Evolutionary conservation across 371 early-diverging fungal genomes (phyloP), one percentile per base, ranked within the genome.

Genomic region (Sporodiniella umbellata): DNA sequence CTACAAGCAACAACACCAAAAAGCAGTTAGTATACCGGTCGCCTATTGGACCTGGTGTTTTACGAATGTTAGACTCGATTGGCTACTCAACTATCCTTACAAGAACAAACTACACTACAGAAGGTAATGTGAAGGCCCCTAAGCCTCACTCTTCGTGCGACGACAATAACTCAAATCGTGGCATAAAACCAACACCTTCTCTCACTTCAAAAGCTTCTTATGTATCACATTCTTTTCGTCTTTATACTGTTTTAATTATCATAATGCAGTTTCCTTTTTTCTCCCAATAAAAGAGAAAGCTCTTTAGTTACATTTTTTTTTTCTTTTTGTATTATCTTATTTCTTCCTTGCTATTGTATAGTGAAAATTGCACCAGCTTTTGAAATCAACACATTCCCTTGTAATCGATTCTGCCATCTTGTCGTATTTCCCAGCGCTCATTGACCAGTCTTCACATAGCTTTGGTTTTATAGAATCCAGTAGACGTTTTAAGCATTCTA

Each of bases 401-500:
- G 62, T 18, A 0, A 64, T 68, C 0, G 64, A 48, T 35, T 62
- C 38, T 1, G 53, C 48, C 24, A 68, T 31, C 22, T 65, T 60
- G 21, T 74, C 75, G 15, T 74, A 74, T 42, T 70, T 70, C 14
- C 55, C 53, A 4, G 33, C 18, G 19, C 46, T 59, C 66, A 74
- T 74, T 1, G 66, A 68, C 75, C 75, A 74, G 51, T 74, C 75
- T 14, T 74, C 75, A 38, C 71, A 74, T 18, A 74, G 22, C 19
- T 68, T 58, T 8, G 75, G 75, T 50, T 66, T 68, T 38, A 62
- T 51, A 0, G 75, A 64, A 39, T 70, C 68, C 51, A 70, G 62
- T 11, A 74, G 35, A 8, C 75, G 58, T 12, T 65, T 62, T 11
- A 61, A 12, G 14, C 56, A 54, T 45, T 74, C 75, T 2, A 68